phyloP scores from a whole-genome alignment of 805 yeast species.

The Ogataea haglerorum region DNA sequence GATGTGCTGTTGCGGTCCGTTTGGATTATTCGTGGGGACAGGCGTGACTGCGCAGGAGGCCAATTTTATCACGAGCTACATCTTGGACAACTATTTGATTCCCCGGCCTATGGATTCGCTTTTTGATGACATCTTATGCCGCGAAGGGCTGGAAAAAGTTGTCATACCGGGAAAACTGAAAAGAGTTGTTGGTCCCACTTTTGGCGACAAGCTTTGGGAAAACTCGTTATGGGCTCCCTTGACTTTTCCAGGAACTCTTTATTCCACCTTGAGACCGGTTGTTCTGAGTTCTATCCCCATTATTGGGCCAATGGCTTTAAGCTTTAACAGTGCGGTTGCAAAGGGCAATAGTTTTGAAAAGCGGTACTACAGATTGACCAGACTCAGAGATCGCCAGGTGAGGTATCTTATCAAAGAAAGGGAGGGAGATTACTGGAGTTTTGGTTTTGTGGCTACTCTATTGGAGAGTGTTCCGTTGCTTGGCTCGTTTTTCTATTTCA shows the following conservation, averaged over 20 bases:
- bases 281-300: constrained; percentile 24
- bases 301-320: constrained; percentile 21
- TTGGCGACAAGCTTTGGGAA: constrained; percentile 23
- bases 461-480: constrained; percentile 45
- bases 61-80: constrained; percentile 21
- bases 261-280: constrained; percentile 14
- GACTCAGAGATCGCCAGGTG: constrained; percentile 27
- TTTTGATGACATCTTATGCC: constrained; percentile 29
- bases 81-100: constrained; percentile 24
- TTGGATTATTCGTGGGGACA: constrained; percentile 26
- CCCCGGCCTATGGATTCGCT: constrained; percentile 24
- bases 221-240: constrained; percentile 18
- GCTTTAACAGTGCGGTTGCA: constrained; percentile 18
- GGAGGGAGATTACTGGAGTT: constrained; percentile 41
- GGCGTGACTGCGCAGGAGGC: constrained; percentile 28
- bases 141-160: constrained; percentile 25
- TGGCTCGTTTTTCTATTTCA: constrained; percentile 50
- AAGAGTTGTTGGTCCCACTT: constrained; percentile 27
- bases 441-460: constrained; percentile 50
- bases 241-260: constrained; percentile 9
- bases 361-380: constrained; percentile 24
- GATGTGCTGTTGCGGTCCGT: constrained; percentile 25
- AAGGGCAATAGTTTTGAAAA: constrained; percentile 19
- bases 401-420: constrained; percentile 26
- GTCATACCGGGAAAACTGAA: constrained; percentile 35